Evolutionary conservation across 129 eudicot genomes (phyloP), one percentile per base, ranked within the genome.

Genomic region (Dittrichia graveolens): DNA sequence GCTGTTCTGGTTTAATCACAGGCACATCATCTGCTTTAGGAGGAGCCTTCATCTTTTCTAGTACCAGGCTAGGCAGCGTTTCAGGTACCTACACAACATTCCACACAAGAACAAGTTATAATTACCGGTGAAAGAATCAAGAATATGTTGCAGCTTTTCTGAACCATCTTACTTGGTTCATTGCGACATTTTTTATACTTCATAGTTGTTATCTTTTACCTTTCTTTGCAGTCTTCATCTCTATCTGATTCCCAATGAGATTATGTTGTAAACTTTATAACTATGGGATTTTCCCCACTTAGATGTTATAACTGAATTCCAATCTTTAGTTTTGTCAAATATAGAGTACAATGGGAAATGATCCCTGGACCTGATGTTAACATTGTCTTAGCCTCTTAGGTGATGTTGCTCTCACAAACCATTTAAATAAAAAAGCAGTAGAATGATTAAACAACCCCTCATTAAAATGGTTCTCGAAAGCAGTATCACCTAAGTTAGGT

Each of bases 31-130:
- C 80, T 42, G 97, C 47, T 68, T 88, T 88, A 8, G 82, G 69
- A 52, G 93, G 97, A 78, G 97, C 97, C 66, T 86, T 91, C 93
- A 91, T 88, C 81, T 91, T 91, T 54, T 84, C 75, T 62, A 91
- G 63, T 5, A 88, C 79, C 37, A 47, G 24, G 4, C 76, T 78
- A 13, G 93, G 86, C 43, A 91, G 84, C 64, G 96, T 91, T 63
- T 91, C 97, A 0, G 97, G 95, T 43, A 91, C 86, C 96, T 90
- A 63, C 3, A 65, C 31, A 13, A 44, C 50, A 75, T 16, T 59
- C 8, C 66, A 9, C 19, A 44, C 67, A 65, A 48, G 37, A 69
- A 55, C 54, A 63, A 6, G 4, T 19, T 13, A 38, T 50, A 8
- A 0, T 37, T 52, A 69, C 39, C n/a, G 8, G 14, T 68, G 49